phyloP scores from a whole-genome alignment of 1,284 basidiomycete genomes.

The Sporisorium sorghi region DNA sequence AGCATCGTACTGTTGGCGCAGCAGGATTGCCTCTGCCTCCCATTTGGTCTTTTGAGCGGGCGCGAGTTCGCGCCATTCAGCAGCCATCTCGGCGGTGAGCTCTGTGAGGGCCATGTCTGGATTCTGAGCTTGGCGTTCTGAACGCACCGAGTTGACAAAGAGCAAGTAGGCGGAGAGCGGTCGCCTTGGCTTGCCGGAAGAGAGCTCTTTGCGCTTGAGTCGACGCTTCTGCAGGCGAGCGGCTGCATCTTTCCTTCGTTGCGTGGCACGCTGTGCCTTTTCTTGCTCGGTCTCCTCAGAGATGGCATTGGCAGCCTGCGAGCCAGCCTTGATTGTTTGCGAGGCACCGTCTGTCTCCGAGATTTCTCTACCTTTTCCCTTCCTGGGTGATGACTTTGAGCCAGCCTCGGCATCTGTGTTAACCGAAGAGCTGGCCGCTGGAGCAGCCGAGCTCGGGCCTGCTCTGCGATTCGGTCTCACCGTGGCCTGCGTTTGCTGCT shows the following conservation, averaged over 20 bases:
- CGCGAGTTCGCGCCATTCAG: constrained; percentile 41
- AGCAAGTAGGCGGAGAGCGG: constrained; percentile 47
- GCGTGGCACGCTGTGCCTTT: constrained; percentile 17
- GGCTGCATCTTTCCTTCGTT: constrained; percentile 22
- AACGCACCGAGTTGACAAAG: constrained; percentile 49
- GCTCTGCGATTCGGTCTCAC: background rate
- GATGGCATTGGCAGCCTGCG: background rate
- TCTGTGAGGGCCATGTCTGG: constrained; percentile 33
- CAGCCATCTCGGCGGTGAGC: constrained; percentile 42
- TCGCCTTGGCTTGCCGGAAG: constrained; percentile 37
- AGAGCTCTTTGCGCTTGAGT: constrained; percentile 48
- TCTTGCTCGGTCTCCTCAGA: constrained; percentile 12
- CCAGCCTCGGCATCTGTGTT: background rate
- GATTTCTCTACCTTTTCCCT: constrained; percentile 26
- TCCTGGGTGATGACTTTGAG: constrained; percentile 1
- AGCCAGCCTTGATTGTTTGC: constrained; percentile 16
- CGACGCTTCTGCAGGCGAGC: constrained; percentile 36
- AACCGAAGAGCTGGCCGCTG: background rate
- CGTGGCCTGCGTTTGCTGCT: constrained; percentile 11
- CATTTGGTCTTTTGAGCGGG: constrained; percentile 30
- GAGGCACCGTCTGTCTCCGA: background rate
- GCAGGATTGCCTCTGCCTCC: constrained; percentile 38
- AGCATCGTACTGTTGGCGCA: constrained; percentile 39
- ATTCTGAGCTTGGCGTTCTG: constrained; percentile 29
- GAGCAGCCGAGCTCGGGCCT: background rate